Base-by-base conservation (phyloP, 202 grass and related monocot species). In the Dendrocalamus latiflorus region DNA sequence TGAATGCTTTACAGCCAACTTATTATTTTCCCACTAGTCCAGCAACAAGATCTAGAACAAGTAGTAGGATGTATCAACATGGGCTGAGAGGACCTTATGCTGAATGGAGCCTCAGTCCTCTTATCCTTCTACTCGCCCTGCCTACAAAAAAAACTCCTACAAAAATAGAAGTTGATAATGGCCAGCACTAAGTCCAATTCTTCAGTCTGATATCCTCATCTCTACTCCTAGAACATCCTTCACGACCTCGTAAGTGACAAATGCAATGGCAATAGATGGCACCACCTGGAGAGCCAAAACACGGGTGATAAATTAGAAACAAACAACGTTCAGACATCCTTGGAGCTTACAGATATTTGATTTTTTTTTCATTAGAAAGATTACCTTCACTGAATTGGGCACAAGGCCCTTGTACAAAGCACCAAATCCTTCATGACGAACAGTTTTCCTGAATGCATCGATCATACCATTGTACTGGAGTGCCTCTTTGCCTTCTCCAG, bases 201-300 rank as follows among this genome's bases (percentile, higher is more conserved):
- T 91, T 99, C 84, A 99, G 74, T 92, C 96, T 76, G 91, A 97
- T 81, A 96, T 96, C 90, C 93, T 93, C 96, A 96, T 88, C 81
- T 99, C 96, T 86, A 96, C 93, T 78, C 97, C 97, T 91, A 94
- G 89, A 87, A 99, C 78, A 88, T 96, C 93, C 90, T 99, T 96
- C 86, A 99, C 91, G 55, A 41, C 82, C 88, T 99, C 97, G 5
- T 99, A 99, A 6, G 93, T 92, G 14, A 99, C 97, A 74, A 99
- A 99, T 22, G 97, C 97, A 74, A 99, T 94, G 38, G 97, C 93
- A 80, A 99, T 96, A 2, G 93, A 99, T 11, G 93, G 97, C 68
- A 96, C 93, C 68, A 99, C 97, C 93, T 96, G 84, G 84, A 85
- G 3, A 6, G 36, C 15, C n/a, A 69, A 56, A 38, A 57, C 36